phyloP scores from a whole-genome alignment of 495 filamentous ascomycete species.

The Cetradonia linearis region DNA sequence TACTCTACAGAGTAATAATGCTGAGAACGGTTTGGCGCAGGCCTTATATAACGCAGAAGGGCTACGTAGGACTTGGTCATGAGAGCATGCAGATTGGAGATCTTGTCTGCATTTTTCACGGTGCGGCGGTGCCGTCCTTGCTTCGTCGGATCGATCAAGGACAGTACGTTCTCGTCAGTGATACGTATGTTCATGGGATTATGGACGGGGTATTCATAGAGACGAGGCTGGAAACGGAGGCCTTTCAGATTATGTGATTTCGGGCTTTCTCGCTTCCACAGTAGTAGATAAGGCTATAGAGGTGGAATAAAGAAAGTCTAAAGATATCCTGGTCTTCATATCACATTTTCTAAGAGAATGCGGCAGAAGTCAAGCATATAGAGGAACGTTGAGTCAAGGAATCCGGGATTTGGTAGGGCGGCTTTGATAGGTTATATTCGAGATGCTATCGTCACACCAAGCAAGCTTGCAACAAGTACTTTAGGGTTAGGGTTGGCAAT shows the following conservation, averaged over 20 bases:
- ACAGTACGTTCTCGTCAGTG: constrained; percentile 10
- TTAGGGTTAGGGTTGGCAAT: no score
- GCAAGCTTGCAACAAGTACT: no score
- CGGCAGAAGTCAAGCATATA: no score
- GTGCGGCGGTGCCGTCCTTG: constrained; percentile 12
- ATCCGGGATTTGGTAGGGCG: no score
- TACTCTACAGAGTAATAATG: background rate
- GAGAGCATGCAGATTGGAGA: constrained; percentile 7
- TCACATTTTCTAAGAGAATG: no score
- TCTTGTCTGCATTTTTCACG: constrained; percentile 14
- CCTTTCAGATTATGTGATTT: background rate
- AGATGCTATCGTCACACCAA: no score
- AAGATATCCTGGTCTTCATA: no score
- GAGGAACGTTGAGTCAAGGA: no score
- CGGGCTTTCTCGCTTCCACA: background rate
- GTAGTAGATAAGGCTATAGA: background rate
- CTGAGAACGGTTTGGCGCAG: background rate
- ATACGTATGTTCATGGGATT: constrained; percentile 18
- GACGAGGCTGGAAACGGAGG: background rate
- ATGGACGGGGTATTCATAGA: constrained; percentile 15
- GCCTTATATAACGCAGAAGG: background rate
- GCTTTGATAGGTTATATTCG: no score
- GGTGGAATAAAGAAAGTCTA: no score
- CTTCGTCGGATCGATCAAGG: constrained; percentile 11
- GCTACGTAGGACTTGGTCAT: background rate